Conservation (phyloP, 495 filamentous ascomycete species). For the Cercophora newfieldiana region DNA sequence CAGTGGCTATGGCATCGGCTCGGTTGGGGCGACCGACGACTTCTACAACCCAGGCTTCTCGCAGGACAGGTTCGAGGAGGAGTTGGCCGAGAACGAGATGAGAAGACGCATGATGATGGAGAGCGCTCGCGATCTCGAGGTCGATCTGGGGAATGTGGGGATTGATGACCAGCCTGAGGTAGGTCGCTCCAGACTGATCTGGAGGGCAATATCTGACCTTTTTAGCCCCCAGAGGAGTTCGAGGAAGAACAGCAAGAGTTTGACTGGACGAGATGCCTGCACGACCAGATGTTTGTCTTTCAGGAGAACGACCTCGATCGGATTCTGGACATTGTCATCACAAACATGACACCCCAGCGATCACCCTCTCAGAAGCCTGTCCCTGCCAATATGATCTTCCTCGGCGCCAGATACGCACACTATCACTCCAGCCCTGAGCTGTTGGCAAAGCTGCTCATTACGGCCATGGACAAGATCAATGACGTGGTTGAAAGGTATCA, state of each 20-base stretch:
- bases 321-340: conserved; percentile 94
- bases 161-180: conserved; percentile 96
- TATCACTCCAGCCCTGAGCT: conserved; percentile 91
- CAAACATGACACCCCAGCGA: conserved; percentile 95
- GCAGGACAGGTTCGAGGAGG: conserved; percentile 93
- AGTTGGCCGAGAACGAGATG: conserved; percentile 95
- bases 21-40: conserved; percentile 83
- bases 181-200: conserved; percentile 31
- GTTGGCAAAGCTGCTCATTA: conserved; percentile 73
- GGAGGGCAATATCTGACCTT: conserved; percentile 10
- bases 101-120: conserved; percentile 99
- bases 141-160: conserved; percentile 92
- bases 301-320: conserved; percentile 87
- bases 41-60: conserved; percentile 94
- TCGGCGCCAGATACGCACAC: conserved; percentile 93
- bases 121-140: conserved; percentile 94
- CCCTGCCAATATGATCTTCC: conserved; percentile 93
- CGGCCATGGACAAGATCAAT: conserved; percentile 95
- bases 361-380: conserved; percentile 96
- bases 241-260: conserved; percentile 93
- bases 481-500: conserved; percentile 90
- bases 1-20: conserved; percentile 88
- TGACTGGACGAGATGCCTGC: conserved; percentile 92
- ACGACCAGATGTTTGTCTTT: conserved; percentile 99
- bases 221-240: conserved; percentile 73